phyloP scores from a whole-genome alignment of 306 rosid species.

The Vicia faba region DNA sequence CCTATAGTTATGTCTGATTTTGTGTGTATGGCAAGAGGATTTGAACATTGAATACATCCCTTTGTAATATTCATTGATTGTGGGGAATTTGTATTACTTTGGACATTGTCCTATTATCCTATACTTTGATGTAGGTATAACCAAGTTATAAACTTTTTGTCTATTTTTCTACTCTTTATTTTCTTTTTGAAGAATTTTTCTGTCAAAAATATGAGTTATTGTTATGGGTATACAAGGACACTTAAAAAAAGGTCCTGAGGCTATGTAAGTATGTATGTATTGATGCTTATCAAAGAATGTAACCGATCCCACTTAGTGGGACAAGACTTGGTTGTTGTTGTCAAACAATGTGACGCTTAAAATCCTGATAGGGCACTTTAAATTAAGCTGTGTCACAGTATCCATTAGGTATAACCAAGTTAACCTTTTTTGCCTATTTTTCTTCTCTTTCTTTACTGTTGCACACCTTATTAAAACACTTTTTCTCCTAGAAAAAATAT shows the following conservation, averaged over 20 bases:
- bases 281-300: neutral
- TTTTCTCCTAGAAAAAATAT: too few species aligned
- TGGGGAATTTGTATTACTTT: neutral
- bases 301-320: too few species aligned
- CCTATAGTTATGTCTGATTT: slow-evolving; percentile 4
- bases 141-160: slow-evolving; percentile 2
- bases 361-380: neutral
- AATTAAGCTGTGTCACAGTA: neutral
- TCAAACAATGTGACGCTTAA: slow-evolving; percentile 2
- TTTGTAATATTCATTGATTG: slow-evolving; percentile 25
- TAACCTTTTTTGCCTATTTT: too few species aligned
- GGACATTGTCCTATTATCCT: neutral
- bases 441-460: too few species aligned
- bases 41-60: slow-evolving; percentile 15
- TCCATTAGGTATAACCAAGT: neutral
- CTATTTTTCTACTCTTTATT: slow-evolving; percentile 24
- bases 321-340: too few species aligned
- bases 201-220: neutral
- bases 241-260: slow-evolving; percentile 9
- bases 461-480: too few species aligned
- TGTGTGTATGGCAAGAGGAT: slow-evolving; percentile 20
- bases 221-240: neutral
- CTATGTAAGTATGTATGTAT: slow-evolving; percentile 3
- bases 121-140: slow-evolving; percentile 9
- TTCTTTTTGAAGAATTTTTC: neutral